Evolutionary conservation across 2,329 filamentous ascomycete species (phyloP).

Genomic region (Coniochaeta ligniaria): DNA sequence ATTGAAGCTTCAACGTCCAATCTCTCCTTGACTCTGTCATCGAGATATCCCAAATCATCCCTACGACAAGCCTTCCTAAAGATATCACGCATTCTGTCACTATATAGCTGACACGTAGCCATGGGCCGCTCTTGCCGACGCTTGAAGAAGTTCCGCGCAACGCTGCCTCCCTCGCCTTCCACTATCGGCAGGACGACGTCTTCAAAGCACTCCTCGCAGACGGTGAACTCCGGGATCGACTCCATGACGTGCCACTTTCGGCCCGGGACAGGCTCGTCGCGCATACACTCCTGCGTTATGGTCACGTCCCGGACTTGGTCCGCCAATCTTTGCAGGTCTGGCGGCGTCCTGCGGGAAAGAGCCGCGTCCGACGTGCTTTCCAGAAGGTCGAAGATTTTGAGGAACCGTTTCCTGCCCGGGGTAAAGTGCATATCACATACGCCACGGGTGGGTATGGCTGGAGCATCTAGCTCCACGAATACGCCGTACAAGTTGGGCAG

Average conservation of each 20-base stretch:
- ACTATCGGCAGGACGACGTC: slow-evolving; percentile 68
- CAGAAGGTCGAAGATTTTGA: slow-evolving; percentile 54
- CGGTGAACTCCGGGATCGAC: slow-evolving; percentile 66
- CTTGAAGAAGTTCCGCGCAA: slow-evolving; percentile 60
- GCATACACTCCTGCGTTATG: slow-evolving; percentile 54
- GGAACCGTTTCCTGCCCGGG: slow-evolving; percentile 43
- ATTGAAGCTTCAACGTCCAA: slow-evolving; percentile 53
- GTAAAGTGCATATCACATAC: slow-evolving; percentile 63
- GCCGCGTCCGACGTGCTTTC: slow-evolving; percentile 49
- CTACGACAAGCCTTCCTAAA: slow-evolving; percentile 61
- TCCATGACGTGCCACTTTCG: slow-evolving; percentile 73
- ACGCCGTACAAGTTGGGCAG: slow-evolving; percentile 65
- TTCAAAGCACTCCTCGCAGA: slow-evolving; percentile 83
- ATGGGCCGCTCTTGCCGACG: slow-evolving; percentile 47
- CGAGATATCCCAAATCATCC: slow-evolving; percentile 60
- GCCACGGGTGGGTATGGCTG: slow-evolving; percentile 37
- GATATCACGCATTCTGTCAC: slow-evolving; percentile 66
- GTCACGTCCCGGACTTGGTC: slow-evolving; percentile 55
- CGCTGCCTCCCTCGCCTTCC: slow-evolving; percentile 34
- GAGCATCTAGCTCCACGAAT: slow-evolving; percentile 48
- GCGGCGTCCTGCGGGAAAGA: slow-evolving; percentile 31
- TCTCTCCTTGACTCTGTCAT: slow-evolving; percentile 48
- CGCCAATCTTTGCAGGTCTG: slow-evolving; percentile 56
- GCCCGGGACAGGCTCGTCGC: slow-evolving; percentile 54
- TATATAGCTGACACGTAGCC: slow-evolving; percentile 73